Base-by-base conservation (phyloP, 768 basidiomycete genomes). In the Calocybe gangraenosa region DNA sequence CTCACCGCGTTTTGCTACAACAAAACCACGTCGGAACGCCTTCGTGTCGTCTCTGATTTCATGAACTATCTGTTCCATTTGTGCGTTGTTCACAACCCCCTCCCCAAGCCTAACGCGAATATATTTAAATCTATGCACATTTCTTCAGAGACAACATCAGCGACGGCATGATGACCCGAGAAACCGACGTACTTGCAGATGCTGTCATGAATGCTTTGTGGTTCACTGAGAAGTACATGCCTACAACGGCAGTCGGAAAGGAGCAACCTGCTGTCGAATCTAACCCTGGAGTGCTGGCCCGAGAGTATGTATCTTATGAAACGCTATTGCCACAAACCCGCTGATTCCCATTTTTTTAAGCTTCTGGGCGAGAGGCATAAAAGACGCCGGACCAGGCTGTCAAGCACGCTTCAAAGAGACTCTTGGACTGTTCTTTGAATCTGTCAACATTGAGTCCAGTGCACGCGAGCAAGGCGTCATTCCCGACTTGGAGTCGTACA, bases 401-500 rank as follows among this genome's bases (percentile, higher is more conserved):
- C 79, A 82, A 54, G 73, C 67, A 19, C 84, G 87, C 4, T 88
- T 90, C 65, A 80, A 79, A 54, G 79, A 86, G 52, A 82, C 80
- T 1, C 68, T 86, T 55, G 73, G 73, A 3, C 64, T 79, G 39
- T 90, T 84, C 66, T 84, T 88, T 59, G 75, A 82, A 56, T 76
- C 84, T 13, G 74, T 87, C 44, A 74, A 71, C 37, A 73, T 79
- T 42, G 82, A 89, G 59, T 75, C 84, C 9, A 58, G 66, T 22
- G 76, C 78, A 50, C 82, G 84, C 33, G 68, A 74, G 42, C 64
- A 69, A 4, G 74, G 64, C 1, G 53, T 66, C 17, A 68, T 87
- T 37, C 83, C 83, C 7, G 83, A 84, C 60, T 75, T 90, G 20
- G 82, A 88, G 49, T 78, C 82, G 1, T 89, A 87, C 56, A 82